Base-by-base conservation (phyloP, 1,284 basidiomycete species). In the Ustilago nuda region DNA sequence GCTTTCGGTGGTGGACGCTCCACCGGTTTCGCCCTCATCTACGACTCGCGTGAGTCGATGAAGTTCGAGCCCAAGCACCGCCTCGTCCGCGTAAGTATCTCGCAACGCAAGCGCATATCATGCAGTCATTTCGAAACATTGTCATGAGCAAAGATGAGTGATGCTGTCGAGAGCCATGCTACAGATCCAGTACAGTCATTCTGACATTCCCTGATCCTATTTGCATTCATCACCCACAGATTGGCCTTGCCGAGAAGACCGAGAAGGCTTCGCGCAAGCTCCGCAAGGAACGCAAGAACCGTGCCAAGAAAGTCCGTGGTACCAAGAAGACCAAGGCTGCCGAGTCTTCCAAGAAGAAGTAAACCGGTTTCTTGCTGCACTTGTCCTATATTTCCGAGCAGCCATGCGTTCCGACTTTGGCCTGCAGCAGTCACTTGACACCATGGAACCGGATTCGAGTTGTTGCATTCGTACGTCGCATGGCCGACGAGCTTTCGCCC, bases 241-340 rank as follows among this genome's bases (percentile, higher is more conserved):
- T 91, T 84, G 94, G 95, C 76, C 89, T 99, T 76, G 89, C 88
- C 76, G 81, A 90, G 82, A 98, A 98, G 90, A 91, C 93, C 79
- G 92, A 94, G 66, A 95, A 93, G 89, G 89, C 96, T 71, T 95
- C 94, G 82, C 93, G 97, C 86, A 99, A 99, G 88, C 92, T 99
- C 88, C 92, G 97, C 88, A 98, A 99, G 90, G 97, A 99, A 90
- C 91, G 97, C 86, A 99, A 99, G 92, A 99, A 99, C 90, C 92
- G 97, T 87, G 90, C 92, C 87, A 94, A 93, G 89, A 97, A 97
- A 92, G 94, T 94, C 75, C 90, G 92, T 81, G 95, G 97, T 86
- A 76, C 77, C 73, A 79, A 81, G 77, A 85, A 85, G 82, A 74
- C 62, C 79, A 82, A 80, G 74, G 73, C 73, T 55, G 56, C 66